Base-by-base conservation (phyloP, 331 rosid species). In the Rhamnella rubrinervis region DNA sequence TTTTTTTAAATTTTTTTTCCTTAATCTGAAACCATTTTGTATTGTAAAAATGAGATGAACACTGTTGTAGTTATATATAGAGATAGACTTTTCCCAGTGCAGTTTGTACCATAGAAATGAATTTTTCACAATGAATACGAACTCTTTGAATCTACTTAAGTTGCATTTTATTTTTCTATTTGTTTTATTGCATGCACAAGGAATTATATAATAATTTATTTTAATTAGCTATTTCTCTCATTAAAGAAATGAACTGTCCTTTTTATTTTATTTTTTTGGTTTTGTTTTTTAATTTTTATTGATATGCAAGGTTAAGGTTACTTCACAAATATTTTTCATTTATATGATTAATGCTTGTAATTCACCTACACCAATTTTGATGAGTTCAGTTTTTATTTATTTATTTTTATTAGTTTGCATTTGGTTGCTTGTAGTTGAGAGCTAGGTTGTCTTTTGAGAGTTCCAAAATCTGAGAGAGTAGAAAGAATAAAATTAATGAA, bases 31-130 rank as follows among this genome's bases (percentile, higher is more conserved):
- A 55, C 11, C 9, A 25, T 21, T 18, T 25, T 58, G 26, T 57
- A 26, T 28, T 39, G 61, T 55, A 55, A 38, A 28, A 55, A 38
- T n/a, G 40, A 37, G 52, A 68, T 20, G 31, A 55, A 46, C 39
- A 68, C 37, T 38, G 53, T 7, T 44, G 1, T 12, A 31, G 40
- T 15, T 7, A 28, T 59, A 7, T 15, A 6, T 41, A 39, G 25
- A 72, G 68, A 15, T 52, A 49, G 49, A 52, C 28, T 25, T 52
- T 28, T 28, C 41, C 71, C 70, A 9, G n/a, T 41, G 31, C 68
- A 65, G 65, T 23, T 61, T 61, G 40, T 35, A 31, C 51, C 19
- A 62, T 21, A 21, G 17, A 53, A 39, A 38, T 35, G 46, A 71
- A 60, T 60, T 49, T 49, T 37, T 50, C 47, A 20, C 52, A 17